Conservation (phyloP, 2,329 filamentous ascomycete genomes). For the Penicillium sp. region DNA sequence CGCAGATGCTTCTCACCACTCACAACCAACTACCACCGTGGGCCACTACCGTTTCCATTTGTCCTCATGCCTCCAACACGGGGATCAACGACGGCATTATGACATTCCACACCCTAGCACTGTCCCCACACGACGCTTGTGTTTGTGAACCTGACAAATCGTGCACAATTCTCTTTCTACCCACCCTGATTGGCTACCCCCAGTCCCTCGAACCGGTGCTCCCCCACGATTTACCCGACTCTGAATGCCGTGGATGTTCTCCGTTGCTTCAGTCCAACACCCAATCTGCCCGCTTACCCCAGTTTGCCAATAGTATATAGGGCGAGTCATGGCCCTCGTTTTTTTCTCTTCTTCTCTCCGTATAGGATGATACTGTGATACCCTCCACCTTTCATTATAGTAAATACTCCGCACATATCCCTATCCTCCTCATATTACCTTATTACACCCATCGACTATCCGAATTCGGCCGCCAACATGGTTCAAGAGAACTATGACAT, state of each 20-base stretch:
- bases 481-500: slow-evolving; percentile 60
- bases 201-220: slow-evolving; percentile 11
- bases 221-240: slow-evolving; percentile 33
- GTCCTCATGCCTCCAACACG: neutral
- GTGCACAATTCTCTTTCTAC: neutral
- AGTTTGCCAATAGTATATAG: slow-evolving; percentile 29
- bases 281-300: slow-evolving; percentile 21
- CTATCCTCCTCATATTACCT: neutral
- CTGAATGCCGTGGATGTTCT: slow-evolving; percentile 38
- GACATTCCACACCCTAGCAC: slow-evolving; percentile 1
- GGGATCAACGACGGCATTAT: slow-evolving; percentile 32
- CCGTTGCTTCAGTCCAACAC: slow-evolving; percentile 19
- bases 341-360: slow-evolving; percentile 4
- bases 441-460: neutral
- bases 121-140: slow-evolving; percentile 14
- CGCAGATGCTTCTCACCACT: neutral
- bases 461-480: slow-evolving; percentile 23
- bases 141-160: slow-evolving; percentile 8
- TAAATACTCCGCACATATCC: neutral
- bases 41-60: slow-evolving; percentile 11
- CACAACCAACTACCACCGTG: neutral
- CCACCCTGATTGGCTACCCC: slow-evolving; percentile 8
- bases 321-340: slow-evolving; percentile 20
- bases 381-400: neutral
- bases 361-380: slow-evolving; percentile 11